Percentiles rank a stretch among this genome's conserved stretches.
Conservation (phyloP, 768 basidiomycete genomes). For the Boletus sp. region DNA sequence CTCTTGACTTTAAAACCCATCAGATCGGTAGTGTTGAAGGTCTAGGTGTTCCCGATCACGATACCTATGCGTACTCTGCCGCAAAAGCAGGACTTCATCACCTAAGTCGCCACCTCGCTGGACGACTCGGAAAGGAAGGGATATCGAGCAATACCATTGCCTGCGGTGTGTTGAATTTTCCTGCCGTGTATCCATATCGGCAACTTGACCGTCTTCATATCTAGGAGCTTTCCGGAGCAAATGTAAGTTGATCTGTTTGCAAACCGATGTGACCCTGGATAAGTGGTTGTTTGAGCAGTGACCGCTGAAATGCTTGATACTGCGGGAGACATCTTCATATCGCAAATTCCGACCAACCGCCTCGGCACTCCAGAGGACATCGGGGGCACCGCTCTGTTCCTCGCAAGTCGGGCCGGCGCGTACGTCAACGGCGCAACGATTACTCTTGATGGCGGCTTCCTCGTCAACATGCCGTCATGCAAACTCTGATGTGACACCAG, state of each 20-base stretch:
- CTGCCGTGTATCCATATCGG: neutral
- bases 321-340: constrained; percentile 42
- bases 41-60: constrained; percentile 47
- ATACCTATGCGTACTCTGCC: constrained; percentile 66
- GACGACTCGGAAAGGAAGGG: constrained; percentile 52
- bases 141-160: constrained; percentile 65
- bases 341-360: constrained; percentile 46
- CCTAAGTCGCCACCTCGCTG: constrained; percentile 55
- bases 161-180: constrained; percentile 41
- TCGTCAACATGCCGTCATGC: constrained; percentile 40
- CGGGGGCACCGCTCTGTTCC: constrained; percentile 59
- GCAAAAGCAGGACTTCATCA: constrained; percentile 65
- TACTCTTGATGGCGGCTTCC: constrained; percentile 57
- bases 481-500: constrained; percentile 27
- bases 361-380: constrained; percentile 67
- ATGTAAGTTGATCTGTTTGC: constrained; percentile 26
- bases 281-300: constrained; percentile 36
- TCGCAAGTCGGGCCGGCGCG: constrained; percentile 57
- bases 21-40: constrained; percentile 68
- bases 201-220: neutral
- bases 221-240: constrained; percentile 43
- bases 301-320: constrained; percentile 51
- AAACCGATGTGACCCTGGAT: neutral
- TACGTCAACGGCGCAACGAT: constrained; percentile 67
- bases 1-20: neutral